Base-by-base conservation (phyloP, 2,329 filamentous ascomycete genomes). In the Thielaviopsis cerberus region DNA sequence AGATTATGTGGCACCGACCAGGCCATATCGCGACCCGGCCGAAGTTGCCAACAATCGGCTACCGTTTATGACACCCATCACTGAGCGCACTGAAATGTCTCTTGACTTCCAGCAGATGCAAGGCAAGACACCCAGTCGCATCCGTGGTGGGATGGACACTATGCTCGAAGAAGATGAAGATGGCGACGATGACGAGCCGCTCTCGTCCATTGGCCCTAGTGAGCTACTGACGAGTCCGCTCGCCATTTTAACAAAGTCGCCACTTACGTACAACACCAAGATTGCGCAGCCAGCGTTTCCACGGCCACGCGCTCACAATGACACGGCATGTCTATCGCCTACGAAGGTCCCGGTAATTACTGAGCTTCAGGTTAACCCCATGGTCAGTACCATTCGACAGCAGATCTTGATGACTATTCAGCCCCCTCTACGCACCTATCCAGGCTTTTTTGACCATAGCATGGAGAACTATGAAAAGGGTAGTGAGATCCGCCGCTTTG, bases 31-130 rank as follows among this genome's bases (percentile, higher is more conserved):
- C 66, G 86, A 95, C 69, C 81, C 88, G 66, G 78, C 73, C 37
- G 79, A 89, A 68, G 77, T 84, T 69, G 88, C 89, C 61, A 94
- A 96, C 66, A 95, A 90, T 70, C 84, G 90, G 57, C 75, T 97
- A 10, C 92, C 91, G 2, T 98, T 97, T 69, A 97, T 98, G 92
- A 98, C 92, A 0, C 92, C 92, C 1, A 98, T 98, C 63, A 91
- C 92, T 1, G 92, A 98, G 69, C 83, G 88, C 65, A 98, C 92
- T 0, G 92, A 98, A 70, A 86, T 83, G 11, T 96, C 90, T 0
- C 72, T 97, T 4, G 84, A 84, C 37, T 71, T 84, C 50, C 61
- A 61, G 17, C 78, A 79, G 4, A 81, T 79, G 26, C 76, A 80
- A 56, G 71, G 74, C 54, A 94, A 92, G 70, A 94, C 88, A 4